phyloP scores from a whole-genome alignment of 495 filamentous ascomycete species.

The Cenococcum geophilum region DNA sequence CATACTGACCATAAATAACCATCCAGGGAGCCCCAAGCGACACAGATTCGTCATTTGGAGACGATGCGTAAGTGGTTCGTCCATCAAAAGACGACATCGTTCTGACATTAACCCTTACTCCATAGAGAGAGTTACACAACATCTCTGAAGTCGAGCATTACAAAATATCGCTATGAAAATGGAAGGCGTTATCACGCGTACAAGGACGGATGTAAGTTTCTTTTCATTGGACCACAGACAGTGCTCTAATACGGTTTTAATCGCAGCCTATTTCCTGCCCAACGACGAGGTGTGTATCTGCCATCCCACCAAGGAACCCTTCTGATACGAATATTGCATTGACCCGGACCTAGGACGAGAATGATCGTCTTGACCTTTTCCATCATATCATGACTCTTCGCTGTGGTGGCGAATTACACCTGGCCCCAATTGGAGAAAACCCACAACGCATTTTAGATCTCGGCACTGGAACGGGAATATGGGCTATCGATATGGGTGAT shows the following conservation, averaged over 20 bases:
- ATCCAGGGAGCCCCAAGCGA: constrained; percentile 16
- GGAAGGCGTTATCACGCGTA: constrained; percentile 10
- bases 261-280: constrained; percentile 8
- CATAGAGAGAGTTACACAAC: constrained; percentile 35
- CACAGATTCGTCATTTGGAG: constrained; percentile 38
- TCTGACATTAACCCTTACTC: not conserved
- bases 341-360: constrained; percentile 26
- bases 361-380: constrained; percentile 43
- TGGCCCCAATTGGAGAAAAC: constrained; percentile 53
- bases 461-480: constrained; percentile 54
- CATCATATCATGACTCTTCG: constrained; percentile 49
- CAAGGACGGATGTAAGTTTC: constrained; percentile 4
- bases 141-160: constrained; percentile 43
- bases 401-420: constrained; percentile 51
- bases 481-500: constrained; percentile 23
- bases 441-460: constrained; percentile 60
- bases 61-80: constrained; percentile 33
- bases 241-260: not conserved
- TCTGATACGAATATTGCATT: not conserved
- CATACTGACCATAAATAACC: not conserved
- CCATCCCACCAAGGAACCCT: not conserved
- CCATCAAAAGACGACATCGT: not conserved
- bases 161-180: constrained; percentile 37
- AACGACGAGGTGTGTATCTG: constrained; percentile 8
- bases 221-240: not conserved